Evolutionary conservation across 495 filamentous ascomycete genomes (phyloP), one percentile per base, ranked within the genome.

Genomic region (Jackrogersella minutella): DNA sequence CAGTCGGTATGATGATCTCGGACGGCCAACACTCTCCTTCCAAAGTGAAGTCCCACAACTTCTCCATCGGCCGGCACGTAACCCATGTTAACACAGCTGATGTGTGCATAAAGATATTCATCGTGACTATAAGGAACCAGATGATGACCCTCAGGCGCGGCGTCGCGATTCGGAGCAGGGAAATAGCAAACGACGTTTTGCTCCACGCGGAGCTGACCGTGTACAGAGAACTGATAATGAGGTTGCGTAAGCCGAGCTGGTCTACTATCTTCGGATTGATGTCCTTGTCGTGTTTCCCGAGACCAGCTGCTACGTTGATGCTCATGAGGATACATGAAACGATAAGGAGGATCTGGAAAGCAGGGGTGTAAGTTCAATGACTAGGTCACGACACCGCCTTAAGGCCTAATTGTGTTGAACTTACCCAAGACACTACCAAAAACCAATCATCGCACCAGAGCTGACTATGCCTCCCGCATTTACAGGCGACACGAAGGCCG

Each of bases 181-280:
- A 75, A n/a, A 78, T 13, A 2, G 70, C 76, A 21, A 78, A 78
- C 5, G 76, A 76, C 0, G 75, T 78, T 61, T 78, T 78, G 54
- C 70, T 74, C 75, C 73, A 77, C 5, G 72, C 71, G 9, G 72
- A 61, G 6, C 75, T 74, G 13, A 75, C 46, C 36, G 71, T 73
- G 9, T 64, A 70, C 31, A 78, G 61, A 5, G 73, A 73, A 24
- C 70, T 70, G 8, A 66, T 66, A 5, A 77, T 13, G 53, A 70
- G 67, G 43, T 66, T 73, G 13, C 69, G 40, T 7, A 77, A 34
- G 31, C 64, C 62, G 14, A 78, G 36, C 11, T 8, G 5, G 1
- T 44, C 7, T 2, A 73, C 50, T 39, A 73, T 72, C 5, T 50
- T 49, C 2, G 61, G 40, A 5, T 69, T 43, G 11, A 78, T 64